A percentile compares a stretch with the other conserved stretches of the same genome.
Evolutionary conservation across 805 yeast genomes (phyloP).

Genomic region (Kurtzmaniella cleridarum): DNA sequence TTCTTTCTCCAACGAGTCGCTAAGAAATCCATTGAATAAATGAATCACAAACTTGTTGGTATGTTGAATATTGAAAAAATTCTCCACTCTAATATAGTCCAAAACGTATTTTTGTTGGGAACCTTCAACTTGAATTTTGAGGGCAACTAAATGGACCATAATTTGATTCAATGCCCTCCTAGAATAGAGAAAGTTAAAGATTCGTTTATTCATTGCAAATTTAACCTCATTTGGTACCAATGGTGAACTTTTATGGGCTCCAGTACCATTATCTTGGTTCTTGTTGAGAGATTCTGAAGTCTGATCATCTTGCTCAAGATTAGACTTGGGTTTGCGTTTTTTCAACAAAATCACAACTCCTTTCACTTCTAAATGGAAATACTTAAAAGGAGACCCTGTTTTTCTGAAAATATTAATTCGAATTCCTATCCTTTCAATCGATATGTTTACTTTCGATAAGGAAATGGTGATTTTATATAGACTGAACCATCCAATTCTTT

Average conservation of each 20-base stretch:
- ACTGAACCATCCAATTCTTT: slow-evolving; percentile 26
- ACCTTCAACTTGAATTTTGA: slow-evolving; percentile 8
- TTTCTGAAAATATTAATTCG: slow-evolving; percentile 18
- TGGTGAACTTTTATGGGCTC: not conserved
- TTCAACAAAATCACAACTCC: slow-evolving; percentile 12
- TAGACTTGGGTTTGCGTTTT: not conserved
- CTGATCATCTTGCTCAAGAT: not conserved
- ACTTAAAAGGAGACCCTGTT: slow-evolving; percentile 18
- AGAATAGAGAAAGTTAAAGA: slow-evolving; percentile 15
- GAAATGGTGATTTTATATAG: slow-evolving; percentile 19
- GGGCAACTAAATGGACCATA: slow-evolving; percentile 18
- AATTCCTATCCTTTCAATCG: slow-evolving; percentile 14
- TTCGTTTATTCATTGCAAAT: slow-evolving; percentile 13
- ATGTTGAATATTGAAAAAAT: slow-evolving; percentile 7
- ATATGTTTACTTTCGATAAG: slow-evolving; percentile 9
- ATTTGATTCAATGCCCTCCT: slow-evolving; percentile 19
- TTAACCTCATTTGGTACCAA: slow-evolving; percentile 4
- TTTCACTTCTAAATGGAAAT: slow-evolving; percentile 21
- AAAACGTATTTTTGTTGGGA: slow-evolving; percentile 11
- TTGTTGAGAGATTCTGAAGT: slow-evolving; percentile 2
- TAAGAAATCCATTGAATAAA: slow-evolving; percentile 18
- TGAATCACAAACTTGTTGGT: slow-evolving; percentile 11
- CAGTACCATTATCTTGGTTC: not conserved
- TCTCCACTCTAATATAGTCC: slow-evolving; percentile 20
- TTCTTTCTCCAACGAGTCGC: slow-evolving; percentile 7